Conservation (phyloP, 164 flowering plant genomes). For the Chloranthus sessilifolius region DNA sequence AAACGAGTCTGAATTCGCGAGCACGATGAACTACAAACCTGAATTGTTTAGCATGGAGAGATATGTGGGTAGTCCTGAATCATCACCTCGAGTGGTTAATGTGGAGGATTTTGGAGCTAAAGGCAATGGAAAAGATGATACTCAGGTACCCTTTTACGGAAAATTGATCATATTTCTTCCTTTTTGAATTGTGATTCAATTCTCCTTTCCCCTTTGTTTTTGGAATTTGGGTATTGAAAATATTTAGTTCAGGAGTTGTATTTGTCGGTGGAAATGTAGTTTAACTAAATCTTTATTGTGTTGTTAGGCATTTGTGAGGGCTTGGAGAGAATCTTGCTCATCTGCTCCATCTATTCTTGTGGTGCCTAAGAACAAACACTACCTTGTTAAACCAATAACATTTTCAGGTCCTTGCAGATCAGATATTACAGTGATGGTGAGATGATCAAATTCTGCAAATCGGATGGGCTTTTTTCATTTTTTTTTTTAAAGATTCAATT, state of each 20-base stretch:
- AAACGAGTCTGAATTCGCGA: slow-evolving; percentile 8
- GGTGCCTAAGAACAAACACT: slow-evolving; percentile 47
- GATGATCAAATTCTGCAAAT: not conserved
- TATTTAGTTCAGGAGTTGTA: too few relatives aligned
- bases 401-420: slow-evolving; percentile 84
- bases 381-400: slow-evolving; percentile 49
- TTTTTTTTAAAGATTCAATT: not conserved
- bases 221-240: too few relatives aligned
- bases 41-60: slow-evolving; percentile 5
- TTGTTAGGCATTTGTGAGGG: slow-evolving; percentile 59
- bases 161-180: too few relatives aligned
- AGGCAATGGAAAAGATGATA: too few relatives aligned
- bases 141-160: too few relatives aligned
- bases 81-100: not conserved
- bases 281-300: not conserved
- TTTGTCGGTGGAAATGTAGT: not conserved
- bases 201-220: too few relatives aligned
- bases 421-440: slow-evolving; percentile 45
- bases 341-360: slow-evolving; percentile 29
- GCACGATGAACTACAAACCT: slow-evolving; percentile 7
- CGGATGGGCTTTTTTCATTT: slow-evolving; percentile 2
- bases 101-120: slow-evolving; percentile 14
- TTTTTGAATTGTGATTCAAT: too few relatives aligned
- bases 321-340: slow-evolving; percentile 69
- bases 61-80: not conserved